Evolutionary conservation across 169 alveolate genomes (phyloP).

Genomic region (Amoebophrya sp.): DNA sequence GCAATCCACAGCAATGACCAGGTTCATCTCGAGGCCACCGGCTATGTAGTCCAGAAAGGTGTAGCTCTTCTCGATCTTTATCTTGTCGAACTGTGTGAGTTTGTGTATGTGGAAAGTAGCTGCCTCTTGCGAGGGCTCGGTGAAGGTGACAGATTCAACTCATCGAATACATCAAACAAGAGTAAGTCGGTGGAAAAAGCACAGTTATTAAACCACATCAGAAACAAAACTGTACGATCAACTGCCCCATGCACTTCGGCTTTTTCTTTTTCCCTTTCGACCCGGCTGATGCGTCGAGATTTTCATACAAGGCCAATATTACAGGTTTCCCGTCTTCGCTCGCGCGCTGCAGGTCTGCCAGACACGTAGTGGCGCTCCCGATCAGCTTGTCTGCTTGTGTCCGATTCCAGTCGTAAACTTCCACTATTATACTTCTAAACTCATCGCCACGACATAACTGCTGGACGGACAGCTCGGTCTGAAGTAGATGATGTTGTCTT

Average conservation of each 20-base stretch:
- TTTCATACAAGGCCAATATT: conserved; percentile 15
- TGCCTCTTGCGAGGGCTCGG: too few relatives aligned
- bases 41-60: conserved; percentile 61
- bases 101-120: neutral
- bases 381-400: conserved; percentile 26
- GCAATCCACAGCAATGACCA: conserved; percentile 59
- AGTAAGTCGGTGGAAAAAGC: too few relatives aligned
- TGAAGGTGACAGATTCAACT: too few relatives aligned
- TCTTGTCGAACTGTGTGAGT: neutral
- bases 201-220: too few relatives aligned
- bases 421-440: neutral
- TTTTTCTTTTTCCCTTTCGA: neutral
- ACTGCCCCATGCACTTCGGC: neutral
- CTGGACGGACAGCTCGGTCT: conserved; percentile 22
- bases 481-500: too few relatives aligned
- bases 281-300: neutral
- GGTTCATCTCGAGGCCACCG: conserved; percentile 59
- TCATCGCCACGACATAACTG: conserved; percentile 26
- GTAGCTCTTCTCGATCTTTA: neutral
- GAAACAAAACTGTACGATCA: neutral
- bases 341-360: conserved; percentile 21
- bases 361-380: conserved; percentile 18
- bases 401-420: conserved; percentile 13
- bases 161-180: too few relatives aligned
- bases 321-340: neutral